Evolutionary conservation across 768 basidiomycete species (phyloP).

Genomic region (Xerocomus spinulosus): DNA sequence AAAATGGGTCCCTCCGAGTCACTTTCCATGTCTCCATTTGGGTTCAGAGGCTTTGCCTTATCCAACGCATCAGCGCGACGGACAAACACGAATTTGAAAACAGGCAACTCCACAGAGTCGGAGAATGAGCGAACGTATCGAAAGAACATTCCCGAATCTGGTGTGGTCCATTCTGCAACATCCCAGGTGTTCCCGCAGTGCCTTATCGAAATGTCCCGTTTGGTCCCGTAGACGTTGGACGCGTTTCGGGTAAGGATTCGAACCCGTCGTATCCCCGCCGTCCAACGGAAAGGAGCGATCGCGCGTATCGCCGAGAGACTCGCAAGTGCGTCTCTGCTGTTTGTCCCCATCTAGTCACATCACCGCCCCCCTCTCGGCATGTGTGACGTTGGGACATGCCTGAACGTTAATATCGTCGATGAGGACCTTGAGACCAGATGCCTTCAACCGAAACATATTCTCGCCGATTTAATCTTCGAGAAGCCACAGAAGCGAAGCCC

Average conservation of each 20-base stretch:
- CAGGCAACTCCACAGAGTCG: background rate
- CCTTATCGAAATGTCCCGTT: slow-evolving; percentile 64
- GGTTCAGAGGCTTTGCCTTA: slow-evolving; percentile 57
- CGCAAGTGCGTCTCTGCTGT: slow-evolving; percentile 59
- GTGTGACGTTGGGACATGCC: slow-evolving; percentile 34
- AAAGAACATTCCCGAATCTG: slow-evolving; percentile 81
- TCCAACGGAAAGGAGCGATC: slow-evolving; percentile 48
- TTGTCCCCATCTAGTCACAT: background rate
- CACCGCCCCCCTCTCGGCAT: background rate
- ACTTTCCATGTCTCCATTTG: slow-evolving; percentile 31
- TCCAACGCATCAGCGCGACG: slow-evolving; percentile 1
- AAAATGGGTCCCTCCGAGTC: slow-evolving; percentile 67
- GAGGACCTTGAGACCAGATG: slow-evolving; percentile 60
- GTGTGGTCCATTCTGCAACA: slow-evolving; percentile 60
- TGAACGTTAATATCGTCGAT: slow-evolving; percentile 62
- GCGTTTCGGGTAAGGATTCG: slow-evolving; percentile 52
- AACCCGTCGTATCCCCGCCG: slow-evolving; percentile 74
- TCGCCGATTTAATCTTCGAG: slow-evolving; percentile 70
- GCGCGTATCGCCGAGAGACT: slow-evolving; percentile 54
- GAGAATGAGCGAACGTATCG: slow-evolving; percentile 43
- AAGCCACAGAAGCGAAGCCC: slow-evolving; percentile 82
- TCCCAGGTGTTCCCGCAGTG: slow-evolving; percentile 69
- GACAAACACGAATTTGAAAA: slow-evolving; percentile 6
- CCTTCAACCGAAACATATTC: slow-evolving; percentile 73
- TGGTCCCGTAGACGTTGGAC: slow-evolving; percentile 57